These are phyloP conservation scores for Ceratobasidium theobromae DNA, from an alignment of 1,284 basidiomycete species.

Conservation along the genomic window DNA sequence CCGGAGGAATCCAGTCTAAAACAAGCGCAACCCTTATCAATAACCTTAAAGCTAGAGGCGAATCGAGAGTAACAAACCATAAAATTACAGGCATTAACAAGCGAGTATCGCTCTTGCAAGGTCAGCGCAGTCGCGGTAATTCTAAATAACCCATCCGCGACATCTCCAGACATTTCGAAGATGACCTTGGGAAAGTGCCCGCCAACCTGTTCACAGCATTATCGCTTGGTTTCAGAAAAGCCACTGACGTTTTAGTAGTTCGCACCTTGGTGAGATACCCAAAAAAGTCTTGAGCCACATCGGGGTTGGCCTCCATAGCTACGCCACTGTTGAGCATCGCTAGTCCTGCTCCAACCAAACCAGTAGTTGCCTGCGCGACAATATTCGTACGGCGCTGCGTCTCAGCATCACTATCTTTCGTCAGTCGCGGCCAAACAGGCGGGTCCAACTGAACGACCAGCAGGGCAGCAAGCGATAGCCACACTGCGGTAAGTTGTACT, in stretches of 20 bases:
- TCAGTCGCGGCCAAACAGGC: constrained; percentile 55
- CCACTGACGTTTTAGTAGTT: constrained; percentile 27
- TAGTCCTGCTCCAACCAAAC: constrained; percentile 65
- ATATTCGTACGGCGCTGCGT: constrained; percentile 44
- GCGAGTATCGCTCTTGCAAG: constrained; percentile 83
- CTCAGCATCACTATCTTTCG: constrained; percentile 47
- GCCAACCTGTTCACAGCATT: constrained; percentile 53
- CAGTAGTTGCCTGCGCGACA: constrained; percentile 57
- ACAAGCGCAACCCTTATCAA: not conserved
- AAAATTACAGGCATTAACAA: constrained; percentile 80
- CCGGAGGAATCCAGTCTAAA: constrained; percentile 32
- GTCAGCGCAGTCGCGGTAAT: constrained; percentile 70
- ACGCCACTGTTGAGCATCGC: constrained; percentile 53
- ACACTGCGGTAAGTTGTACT: constrained; percentile 73
- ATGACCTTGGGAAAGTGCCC: constrained; percentile 73
- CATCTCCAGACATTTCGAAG: constrained; percentile 63
- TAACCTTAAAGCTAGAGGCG: not conserved
- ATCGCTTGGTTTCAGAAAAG: constrained; percentile 22
- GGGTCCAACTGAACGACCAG: constrained; percentile 78
- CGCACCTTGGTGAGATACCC: constrained; percentile 69
- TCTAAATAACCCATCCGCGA: constrained; percentile 69
- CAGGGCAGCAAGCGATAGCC: constrained; percentile 78
- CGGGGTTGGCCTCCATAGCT: constrained; percentile 78
- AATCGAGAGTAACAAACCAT: constrained; percentile 55
- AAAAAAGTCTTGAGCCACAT: constrained; percentile 87